phyloP scores from a whole-genome alignment of 495 filamentous ascomycete genomes.

The Cudoniella acicularis region DNA sequence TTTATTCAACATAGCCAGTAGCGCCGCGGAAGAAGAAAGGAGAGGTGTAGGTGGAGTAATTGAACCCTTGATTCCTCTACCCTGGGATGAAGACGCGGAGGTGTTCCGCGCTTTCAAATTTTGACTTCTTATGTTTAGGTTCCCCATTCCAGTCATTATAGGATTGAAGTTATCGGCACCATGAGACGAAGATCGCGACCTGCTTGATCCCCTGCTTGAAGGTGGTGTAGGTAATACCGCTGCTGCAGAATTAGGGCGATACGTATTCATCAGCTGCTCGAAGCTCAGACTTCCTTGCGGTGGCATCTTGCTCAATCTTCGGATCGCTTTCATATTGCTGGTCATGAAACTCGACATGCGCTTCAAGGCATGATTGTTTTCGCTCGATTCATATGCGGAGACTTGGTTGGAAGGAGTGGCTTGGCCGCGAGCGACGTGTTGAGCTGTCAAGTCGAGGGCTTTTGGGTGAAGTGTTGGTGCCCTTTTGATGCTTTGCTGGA shows the following conservation, averaged over 20 bases:
- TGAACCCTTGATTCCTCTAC: too few relatives aligned
- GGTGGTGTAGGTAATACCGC: neutral
- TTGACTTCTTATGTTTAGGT: neutral
- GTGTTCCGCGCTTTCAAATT: neutral
- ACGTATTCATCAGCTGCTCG: slow-evolving; percentile 5
- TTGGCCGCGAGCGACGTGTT: slow-evolving; percentile 24
- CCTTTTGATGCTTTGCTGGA: slow-evolving; percentile 4
- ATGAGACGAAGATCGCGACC: neutral
- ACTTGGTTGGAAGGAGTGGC: slow-evolving; percentile 11
- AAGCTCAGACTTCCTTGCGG: neutral
- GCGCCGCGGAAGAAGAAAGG: neutral
- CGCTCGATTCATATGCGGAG: slow-evolving; percentile 22
- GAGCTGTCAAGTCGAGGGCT: slow-evolving; percentile 3
- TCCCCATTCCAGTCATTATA: neutral
- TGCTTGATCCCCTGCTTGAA: neutral
- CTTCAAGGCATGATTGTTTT: slow-evolving; percentile 26
- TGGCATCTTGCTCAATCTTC: slow-evolving; percentile 24
- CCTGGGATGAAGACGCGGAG: too few relatives aligned
- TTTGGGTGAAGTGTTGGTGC: slow-evolving; percentile 6
- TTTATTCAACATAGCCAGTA: slow-evolving; percentile 1
- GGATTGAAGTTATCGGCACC: slow-evolving; percentile 1
- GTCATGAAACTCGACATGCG: slow-evolving; percentile 27
- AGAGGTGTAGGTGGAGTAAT: too few relatives aligned
- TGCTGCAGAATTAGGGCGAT: neutral
- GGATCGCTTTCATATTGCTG: slow-evolving; percentile 26